A percentile compares a stretch with the other conserved stretches of the same genome.
These are phyloP conservation scores for Capsicum baccatum DNA, from an alignment of 257 asterid species.

Conservation along the genomic window DNA sequence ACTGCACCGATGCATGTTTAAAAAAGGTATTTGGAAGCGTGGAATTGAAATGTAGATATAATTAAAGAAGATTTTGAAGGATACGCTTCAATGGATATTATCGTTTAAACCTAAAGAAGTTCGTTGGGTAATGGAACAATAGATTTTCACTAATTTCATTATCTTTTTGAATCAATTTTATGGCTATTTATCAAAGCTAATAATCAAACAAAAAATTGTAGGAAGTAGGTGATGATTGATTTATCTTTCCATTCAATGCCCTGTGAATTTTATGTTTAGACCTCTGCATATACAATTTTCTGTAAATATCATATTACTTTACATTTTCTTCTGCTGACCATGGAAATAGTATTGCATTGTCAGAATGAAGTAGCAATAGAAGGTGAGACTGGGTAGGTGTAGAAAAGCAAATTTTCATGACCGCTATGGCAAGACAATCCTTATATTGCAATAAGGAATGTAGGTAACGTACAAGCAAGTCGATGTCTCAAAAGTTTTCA, in stretches of 20 bases:
- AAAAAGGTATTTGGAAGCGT: constrained; percentile 82
- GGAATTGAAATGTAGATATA: constrained; percentile 84
- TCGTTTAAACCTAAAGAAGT: constrained; percentile 91
- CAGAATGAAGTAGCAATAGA: constrained; percentile 81
- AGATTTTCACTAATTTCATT: neutral
- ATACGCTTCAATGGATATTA: constrained; percentile 84
- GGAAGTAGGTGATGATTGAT: neutral
- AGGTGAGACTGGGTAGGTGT: constrained; percentile 93
- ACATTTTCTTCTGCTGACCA: constrained; percentile 21
- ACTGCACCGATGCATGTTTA: constrained; percentile 80
- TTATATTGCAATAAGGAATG: constrained; percentile 82
- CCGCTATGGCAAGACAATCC: constrained; percentile 85
- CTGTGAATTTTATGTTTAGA: neutral
- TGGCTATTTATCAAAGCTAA: neutral
- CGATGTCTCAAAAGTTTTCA: neutral
- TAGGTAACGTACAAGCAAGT: constrained; percentile 58
- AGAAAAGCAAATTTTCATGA: constrained; percentile 81
- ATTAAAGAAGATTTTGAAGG: constrained; percentile 90
- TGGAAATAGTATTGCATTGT: constrained; percentile 29
- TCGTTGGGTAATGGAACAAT: constrained; percentile 76
- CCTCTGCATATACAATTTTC: neutral
- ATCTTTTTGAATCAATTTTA: neutral
- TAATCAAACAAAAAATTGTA: neutral
- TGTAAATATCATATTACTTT: neutral
- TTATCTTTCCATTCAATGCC: neutral